Conservation (phyloP, 2,329 filamentous ascomycete genomes). For the Pestalotiopsis sp. region DNA sequence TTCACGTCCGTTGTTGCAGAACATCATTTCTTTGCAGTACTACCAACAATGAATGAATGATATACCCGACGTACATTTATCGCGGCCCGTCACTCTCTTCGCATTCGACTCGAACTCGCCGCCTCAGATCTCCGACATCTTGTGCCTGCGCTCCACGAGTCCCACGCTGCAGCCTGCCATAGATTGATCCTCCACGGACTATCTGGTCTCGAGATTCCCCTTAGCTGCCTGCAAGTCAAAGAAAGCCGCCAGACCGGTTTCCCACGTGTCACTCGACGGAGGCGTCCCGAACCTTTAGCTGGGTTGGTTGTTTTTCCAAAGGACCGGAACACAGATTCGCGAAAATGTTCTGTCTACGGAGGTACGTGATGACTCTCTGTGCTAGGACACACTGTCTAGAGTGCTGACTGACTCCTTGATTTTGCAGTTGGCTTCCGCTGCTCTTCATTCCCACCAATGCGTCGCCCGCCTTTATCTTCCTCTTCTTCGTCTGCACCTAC, state of each 20-base stretch:
- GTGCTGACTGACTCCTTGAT: not conserved
- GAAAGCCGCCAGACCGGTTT: not conserved
- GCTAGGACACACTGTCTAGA: constrained; percentile 22
- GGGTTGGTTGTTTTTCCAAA: not conserved
- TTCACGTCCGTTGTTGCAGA: not conserved
- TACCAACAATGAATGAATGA: not conserved
- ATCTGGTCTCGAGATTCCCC: not conserved
- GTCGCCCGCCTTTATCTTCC: constrained; percentile 81
- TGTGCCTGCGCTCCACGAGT: no score
- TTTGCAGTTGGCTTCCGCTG: constrained; percentile 75
- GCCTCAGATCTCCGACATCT: no score
- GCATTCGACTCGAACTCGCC: not conserved
- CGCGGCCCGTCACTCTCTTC: not conserved
- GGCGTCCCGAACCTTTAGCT: not conserved
- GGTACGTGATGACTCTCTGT: constrained; percentile 39
- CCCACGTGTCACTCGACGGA: not conserved
- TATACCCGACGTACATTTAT: not conserved
- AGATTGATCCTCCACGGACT: no score
- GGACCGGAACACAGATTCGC: not conserved
- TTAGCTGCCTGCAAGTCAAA: not conserved
- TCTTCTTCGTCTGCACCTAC: constrained; percentile 92
- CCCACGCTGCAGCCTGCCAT: no score
- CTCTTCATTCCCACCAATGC: constrained; percentile 88
- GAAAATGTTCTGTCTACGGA: constrained; percentile 65
- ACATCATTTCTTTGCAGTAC: not conserved